These are phyloP conservation scores for Medicago arabica DNA, from an alignment of 306 rosid species.

Conservation along the genomic window DNA sequence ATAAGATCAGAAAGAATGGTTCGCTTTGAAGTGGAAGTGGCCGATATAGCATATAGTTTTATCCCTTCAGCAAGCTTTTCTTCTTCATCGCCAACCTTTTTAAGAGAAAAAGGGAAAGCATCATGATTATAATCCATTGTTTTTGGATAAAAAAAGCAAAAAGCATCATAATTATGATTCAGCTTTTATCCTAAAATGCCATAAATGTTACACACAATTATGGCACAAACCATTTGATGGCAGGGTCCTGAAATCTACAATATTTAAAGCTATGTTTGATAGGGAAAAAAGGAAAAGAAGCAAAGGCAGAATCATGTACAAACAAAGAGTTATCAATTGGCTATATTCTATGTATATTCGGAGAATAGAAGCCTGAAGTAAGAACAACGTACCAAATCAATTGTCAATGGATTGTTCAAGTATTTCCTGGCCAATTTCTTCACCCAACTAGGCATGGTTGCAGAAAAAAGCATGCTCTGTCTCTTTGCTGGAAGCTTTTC, in stretches of 20 bases:
- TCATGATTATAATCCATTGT: conserved; percentile 13
- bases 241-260: neutral
- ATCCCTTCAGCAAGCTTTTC: conserved; percentile 99
- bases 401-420: conserved; percentile 86
- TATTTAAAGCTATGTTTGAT: neutral
- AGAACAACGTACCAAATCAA: conserved; percentile 79
- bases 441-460: conserved; percentile 96
- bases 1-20: conserved; percentile 96
- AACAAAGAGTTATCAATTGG: conserved; percentile 7
- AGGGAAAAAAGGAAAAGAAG: neutral
- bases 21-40: conserved; percentile 85
- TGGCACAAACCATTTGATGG: conserved; percentile 8
- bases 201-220: conserved; percentile 2
- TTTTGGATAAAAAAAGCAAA: conserved; percentile 8
- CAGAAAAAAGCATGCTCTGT: conserved; percentile 98
- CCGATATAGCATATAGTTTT: conserved; percentile 84
- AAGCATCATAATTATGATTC: conserved; percentile 26
- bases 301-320: conserved; percentile 2
- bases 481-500: conserved; percentile 76
- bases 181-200: conserved; percentile 28
- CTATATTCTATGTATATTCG: neutral
- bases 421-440: conserved; percentile 86
- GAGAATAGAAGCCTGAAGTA: conserved; percentile 11
- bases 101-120: conserved; percentile 28
- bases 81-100: conserved; percentile 91